Base-by-base conservation (phyloP, 148 eudicot genomes). In the Cornus florida region DNA sequence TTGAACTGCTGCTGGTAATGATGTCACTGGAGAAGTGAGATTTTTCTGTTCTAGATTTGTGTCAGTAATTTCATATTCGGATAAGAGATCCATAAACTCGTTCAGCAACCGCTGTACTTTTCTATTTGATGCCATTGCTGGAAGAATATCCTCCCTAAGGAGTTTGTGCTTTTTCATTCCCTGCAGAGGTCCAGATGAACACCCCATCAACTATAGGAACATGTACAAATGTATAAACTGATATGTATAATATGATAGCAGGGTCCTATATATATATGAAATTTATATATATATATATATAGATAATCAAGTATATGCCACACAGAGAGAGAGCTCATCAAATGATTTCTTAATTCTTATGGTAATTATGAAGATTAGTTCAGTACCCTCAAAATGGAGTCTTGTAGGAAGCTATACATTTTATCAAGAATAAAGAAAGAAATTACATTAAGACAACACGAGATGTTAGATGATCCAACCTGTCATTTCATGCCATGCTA, bases 151-250 rank as follows among this genome's bases (percentile, higher is more conserved):
- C 82, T 96, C 99, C 41, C 91, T 93, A 57, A 96, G 87, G 48
- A 96, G 92, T 84, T 88, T 92, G 86, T 93, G 99, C 86, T 96
- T 96, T 62, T 88, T 87, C 95, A 96, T 83, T 77, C 98, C 98
- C 99, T 95, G 91, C 77, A 70, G 62, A 69, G 16, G 75, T 56
- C 59, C 64, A 76, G n/a, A 71, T n/a, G 39, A 77, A 56, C 46
- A 43, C 8, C 14, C 65, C n/a, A 43, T 53, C 64, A 76, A 24
- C 73, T 43, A 33, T 41, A 3, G 17, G 3, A 7, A 56, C n/a
- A 43, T 57, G 14, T 57, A 62, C 16, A 10, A 16, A 17, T 14
- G 16, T 16, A 60, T 60, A 16, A 6, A 60, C 0, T 78, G 19
- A 28, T 35, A 35, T 35, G 38, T 35, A 35, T 35, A 35, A 35